These are phyloP conservation scores for Knufia fluminis DNA, from an alignment of 2,329 filamentous ascomycete species.

Conservation along the genomic window DNA sequence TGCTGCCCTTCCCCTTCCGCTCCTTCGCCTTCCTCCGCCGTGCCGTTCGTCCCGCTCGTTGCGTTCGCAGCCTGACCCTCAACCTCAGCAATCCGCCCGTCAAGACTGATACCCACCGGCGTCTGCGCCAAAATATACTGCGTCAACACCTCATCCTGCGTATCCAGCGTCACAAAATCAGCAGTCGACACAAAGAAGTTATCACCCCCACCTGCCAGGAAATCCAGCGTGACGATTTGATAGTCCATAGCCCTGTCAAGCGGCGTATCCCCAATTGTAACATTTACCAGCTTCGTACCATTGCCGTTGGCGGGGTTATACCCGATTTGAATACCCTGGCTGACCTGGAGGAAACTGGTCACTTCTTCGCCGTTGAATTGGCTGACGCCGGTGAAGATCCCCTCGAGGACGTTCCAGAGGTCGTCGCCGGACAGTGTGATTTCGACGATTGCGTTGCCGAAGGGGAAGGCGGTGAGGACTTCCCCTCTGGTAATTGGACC, in stretches of 20 bases:
- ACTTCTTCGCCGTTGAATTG: constrained; percentile 5
- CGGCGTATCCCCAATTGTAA: constrained; percentile 2
- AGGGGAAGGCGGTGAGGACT: constrained; percentile 7
- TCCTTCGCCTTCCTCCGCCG: not conserved
- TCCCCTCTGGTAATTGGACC: constrained; percentile 7
- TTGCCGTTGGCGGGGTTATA: constrained; percentile 5
- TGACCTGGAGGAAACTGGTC: constrained; percentile 6
- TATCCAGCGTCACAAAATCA: constrained; percentile 10
- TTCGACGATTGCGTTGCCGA: constrained; percentile 10
- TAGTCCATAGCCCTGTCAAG: constrained; percentile 6
- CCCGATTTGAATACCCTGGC: not conserved
- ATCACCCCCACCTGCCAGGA: constrained; percentile 8
- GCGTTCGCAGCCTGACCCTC: not conserved
- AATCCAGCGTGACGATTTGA: constrained; percentile 8
- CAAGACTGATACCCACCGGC: constrained; percentile 4
- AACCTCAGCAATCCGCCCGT: constrained; percentile 3
- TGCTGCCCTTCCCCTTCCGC: not conserved
- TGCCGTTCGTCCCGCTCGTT: too few species aligned
- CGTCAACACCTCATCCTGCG: constrained; percentile 8
- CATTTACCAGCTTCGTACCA: constrained; percentile 8
- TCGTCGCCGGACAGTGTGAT: constrained; percentile 8
- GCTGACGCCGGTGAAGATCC: constrained; percentile 2
- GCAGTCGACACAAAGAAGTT: constrained; percentile 8
- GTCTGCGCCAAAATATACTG: constrained; percentile 6
- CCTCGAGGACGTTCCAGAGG: constrained; percentile 9